Percentiles rank a stretch among this genome's conserved stretches.
phyloP scores from a whole-genome alignment of 257 asterid genomes.

The Ocimum tenuiflorum region DNA sequence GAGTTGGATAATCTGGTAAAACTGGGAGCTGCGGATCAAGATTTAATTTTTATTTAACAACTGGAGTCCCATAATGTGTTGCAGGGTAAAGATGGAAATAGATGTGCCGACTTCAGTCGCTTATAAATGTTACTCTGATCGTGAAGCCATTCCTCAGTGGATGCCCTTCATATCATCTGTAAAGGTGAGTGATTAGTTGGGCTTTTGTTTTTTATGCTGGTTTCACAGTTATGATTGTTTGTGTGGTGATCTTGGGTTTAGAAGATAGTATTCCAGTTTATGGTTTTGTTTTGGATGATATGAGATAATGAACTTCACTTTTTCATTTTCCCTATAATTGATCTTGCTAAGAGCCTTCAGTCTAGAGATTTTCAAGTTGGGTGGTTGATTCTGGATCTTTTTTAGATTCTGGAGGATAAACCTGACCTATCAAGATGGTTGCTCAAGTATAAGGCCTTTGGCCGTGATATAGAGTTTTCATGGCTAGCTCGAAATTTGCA shows the following conservation, averaged over 20 bases:
- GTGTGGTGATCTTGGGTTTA: too few species aligned
- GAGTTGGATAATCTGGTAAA: constrained; percentile 12
- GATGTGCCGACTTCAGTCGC: constrained; percentile 85
- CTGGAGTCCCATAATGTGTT: background rate
- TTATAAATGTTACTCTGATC: constrained; percentile 76
- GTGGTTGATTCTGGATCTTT: background rate
- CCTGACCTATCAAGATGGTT: constrained; percentile 91
- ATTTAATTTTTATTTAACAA: background rate
- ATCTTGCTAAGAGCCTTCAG: background rate
- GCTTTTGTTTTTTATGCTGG: background rate
- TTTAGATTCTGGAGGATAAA: constrained; percentile 76
- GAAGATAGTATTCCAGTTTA: background rate
- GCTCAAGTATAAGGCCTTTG: constrained; percentile 83
- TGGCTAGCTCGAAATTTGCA: constrained; percentile 98
- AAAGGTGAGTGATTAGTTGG: constrained; percentile 30
- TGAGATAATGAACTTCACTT: background rate
- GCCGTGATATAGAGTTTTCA: constrained; percentile 69
- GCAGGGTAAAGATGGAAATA: constrained; percentile 77
- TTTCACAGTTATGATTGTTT: background rate
- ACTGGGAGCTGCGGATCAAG: too few species aligned
- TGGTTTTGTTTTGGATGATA: background rate
- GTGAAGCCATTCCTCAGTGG: constrained; percentile 87
- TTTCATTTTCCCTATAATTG: background rate
- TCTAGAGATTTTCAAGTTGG: background rate
- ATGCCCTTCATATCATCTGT: constrained; percentile 96